These are phyloP conservation scores for Rhodocollybia butyracea DNA, from an alignment of 768 basidiomycete genomes.

Conservation along the genomic window DNA sequence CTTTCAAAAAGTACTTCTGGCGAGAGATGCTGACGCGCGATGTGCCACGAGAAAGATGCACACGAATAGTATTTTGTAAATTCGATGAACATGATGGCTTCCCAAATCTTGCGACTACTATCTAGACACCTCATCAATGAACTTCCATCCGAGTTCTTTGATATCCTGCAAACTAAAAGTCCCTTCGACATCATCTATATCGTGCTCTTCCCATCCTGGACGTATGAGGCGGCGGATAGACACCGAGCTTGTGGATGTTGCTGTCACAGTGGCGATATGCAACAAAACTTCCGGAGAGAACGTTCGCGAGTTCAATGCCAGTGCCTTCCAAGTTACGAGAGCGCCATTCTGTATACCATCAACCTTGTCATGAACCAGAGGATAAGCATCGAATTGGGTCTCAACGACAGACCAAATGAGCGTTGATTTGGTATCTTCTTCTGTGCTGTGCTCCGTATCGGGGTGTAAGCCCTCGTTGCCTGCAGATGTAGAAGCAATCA, in stretches of 20 bases:
- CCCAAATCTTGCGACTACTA: too few relatives aligned
- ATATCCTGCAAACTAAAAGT: neutral
- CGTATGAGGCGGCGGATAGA: neutral
- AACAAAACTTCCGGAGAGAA: conserved; percentile 5
- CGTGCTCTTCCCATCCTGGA: conserved; percentile 5
- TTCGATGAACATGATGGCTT: too few relatives aligned
- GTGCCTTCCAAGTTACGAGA: conserved; percentile 7
- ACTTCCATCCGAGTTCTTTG: conserved; percentile 3
- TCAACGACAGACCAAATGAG: conserved; percentile 5
- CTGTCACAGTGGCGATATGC: conserved; percentile 2
- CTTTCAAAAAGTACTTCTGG: too few relatives aligned
- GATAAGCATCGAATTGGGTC: neutral
- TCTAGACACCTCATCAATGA: neutral
- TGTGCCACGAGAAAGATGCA: too few relatives aligned
- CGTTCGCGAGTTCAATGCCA: neutral
- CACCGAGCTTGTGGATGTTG: neutral
- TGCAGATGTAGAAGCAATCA: too few relatives aligned
- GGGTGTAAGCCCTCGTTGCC: too few relatives aligned
- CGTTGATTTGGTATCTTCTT: neutral
- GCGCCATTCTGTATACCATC: neutral
- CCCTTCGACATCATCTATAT: conserved; percentile 2
- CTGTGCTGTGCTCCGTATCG: neutral
- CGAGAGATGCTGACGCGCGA: too few relatives aligned
- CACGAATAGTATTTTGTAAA: too few relatives aligned
- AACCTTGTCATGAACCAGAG: neutral